A percentile compares a stretch with the other conserved stretches of the same genome.
Conservation (phyloP, 2,329 filamentous ascomycete species). For the Neopestalotiopsis sp. region DNA sequence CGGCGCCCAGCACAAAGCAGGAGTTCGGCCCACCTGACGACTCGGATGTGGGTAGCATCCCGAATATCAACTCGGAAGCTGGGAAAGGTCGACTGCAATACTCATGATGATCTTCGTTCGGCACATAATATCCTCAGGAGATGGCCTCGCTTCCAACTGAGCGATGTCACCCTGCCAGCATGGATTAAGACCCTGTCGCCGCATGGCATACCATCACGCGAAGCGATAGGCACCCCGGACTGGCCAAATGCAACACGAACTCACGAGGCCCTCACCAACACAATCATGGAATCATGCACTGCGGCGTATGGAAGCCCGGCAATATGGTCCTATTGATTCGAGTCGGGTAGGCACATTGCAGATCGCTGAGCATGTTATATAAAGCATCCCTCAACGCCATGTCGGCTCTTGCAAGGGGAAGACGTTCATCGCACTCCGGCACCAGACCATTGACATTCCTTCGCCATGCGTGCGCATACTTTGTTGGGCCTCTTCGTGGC, state of each 20-base stretch:
- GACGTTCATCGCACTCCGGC: not conserved
- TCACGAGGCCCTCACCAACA: not conserved
- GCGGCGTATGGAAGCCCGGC: not conserved
- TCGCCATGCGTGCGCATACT: slow-evolving; percentile 1
- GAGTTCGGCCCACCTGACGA: slow-evolving; percentile 2
- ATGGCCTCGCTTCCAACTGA: not conserved
- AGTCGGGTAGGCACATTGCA: not conserved
- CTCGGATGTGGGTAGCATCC: slow-evolving; percentile 3
- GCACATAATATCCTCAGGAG: not conserved
- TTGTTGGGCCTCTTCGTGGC: not conserved
- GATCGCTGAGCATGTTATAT: not conserved
- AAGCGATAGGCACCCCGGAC: slow-evolving; percentile 2
- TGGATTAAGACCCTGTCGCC: not conserved
- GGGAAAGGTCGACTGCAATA: not conserved
- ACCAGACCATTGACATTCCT: not conserved
- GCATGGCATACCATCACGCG: slow-evolving; percentile 1
- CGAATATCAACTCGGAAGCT: slow-evolving; percentile 1
- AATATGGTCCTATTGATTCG: not conserved
- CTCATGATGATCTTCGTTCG: slow-evolving; percentile 4
- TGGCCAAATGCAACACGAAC: not conserved
- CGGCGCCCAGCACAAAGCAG: not conserved
- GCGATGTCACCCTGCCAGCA: not conserved
- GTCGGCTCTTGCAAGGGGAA: not conserved
- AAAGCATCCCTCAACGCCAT: not conserved
- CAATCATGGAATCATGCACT: not conserved